Evolutionary conservation across 805 yeast genomes (phyloP).

Genomic region (Candida parachauliodes): DNA sequence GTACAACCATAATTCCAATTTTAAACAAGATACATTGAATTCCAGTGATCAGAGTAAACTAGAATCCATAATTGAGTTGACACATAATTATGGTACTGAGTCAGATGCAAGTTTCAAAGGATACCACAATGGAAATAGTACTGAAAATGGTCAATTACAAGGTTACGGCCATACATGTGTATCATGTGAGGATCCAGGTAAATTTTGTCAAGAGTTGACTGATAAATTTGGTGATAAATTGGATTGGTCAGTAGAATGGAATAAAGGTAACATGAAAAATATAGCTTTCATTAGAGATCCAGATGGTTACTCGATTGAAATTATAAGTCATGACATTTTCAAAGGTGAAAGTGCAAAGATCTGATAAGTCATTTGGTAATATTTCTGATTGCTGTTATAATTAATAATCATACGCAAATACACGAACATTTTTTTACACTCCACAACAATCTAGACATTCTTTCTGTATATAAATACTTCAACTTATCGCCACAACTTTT

Average conservation of each 20-base stretch:
- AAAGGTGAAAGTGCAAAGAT: slow-evolving; percentile 4
- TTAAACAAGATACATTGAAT: slow-evolving; percentile 37
- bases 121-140: slow-evolving; percentile 77
- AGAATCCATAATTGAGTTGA: slow-evolving; percentile 80
- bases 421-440: neutral
- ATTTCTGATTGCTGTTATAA: neutral
- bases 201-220: slow-evolving; percentile 51
- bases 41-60: slow-evolving; percentile 33
- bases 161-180: slow-evolving; percentile 90
- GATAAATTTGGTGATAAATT: slow-evolving; percentile 36
- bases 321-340: slow-evolving; percentile 44
- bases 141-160: slow-evolving; percentile 52
- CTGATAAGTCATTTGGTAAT: too few species aligned
- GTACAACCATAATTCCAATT: slow-evolving; percentile 48
- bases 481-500: neutral
- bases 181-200: slow-evolving; percentile 59
- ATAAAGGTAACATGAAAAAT: slow-evolving; percentile 52
- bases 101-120: slow-evolving; percentile 61
- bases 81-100: slow-evolving; percentile 97
- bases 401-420: neutral
- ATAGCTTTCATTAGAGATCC: slow-evolving; percentile 83
- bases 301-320: slow-evolving; percentile 83
- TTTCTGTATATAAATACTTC: neutral
- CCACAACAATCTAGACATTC: too few species aligned
- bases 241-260: slow-evolving; percentile 56